These are phyloP conservation scores for Acacia acuminata DNA, from an alignment of 306 rosid species.

Conservation along the genomic window DNA sequence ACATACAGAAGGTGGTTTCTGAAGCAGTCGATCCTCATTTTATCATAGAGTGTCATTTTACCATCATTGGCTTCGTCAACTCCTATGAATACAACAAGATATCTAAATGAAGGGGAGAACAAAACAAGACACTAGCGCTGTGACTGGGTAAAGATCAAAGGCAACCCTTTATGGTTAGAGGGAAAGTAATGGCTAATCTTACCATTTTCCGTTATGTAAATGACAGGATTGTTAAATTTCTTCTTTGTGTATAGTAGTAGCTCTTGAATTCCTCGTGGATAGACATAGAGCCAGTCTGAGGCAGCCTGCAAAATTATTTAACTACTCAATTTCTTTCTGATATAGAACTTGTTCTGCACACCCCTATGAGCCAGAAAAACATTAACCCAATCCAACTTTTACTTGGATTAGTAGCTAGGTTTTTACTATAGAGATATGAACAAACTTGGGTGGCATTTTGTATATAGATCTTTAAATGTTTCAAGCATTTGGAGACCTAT, in stretches of 20 bases:
- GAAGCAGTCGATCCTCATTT: slow-evolving; percentile 45
- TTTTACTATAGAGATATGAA: neutral
- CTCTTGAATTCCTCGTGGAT: slow-evolving; percentile 41
- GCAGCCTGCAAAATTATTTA: slow-evolving; percentile 22
- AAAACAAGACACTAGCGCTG: neutral
- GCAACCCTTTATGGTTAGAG: neutral
- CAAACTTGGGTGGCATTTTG: neutral
- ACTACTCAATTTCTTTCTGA: neutral
- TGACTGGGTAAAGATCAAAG: slow-evolving; percentile 14
- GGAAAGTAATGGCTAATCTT: neutral
- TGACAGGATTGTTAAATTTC: slow-evolving; percentile 36
- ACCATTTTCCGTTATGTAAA: slow-evolving; percentile 57
- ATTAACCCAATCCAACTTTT: neutral
- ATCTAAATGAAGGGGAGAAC: neutral
- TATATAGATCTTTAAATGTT: neutral
- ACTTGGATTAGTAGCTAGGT: neutral
- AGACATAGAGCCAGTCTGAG: slow-evolving; percentile 34
- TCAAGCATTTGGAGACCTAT: neutral
- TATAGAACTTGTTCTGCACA: neutral
- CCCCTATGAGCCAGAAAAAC: neutral
- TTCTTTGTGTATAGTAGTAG: slow-evolving; percentile 31
- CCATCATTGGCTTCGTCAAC: slow-evolving; percentile 57
- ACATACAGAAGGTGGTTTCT: slow-evolving; percentile 45
- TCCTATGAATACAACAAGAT: slow-evolving; percentile 42
- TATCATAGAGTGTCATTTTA: slow-evolving; percentile 43